Evolutionary conservation across 768 basidiomycete genomes (phyloP).

Genomic region (Kwoniella botswanensis): DNA sequence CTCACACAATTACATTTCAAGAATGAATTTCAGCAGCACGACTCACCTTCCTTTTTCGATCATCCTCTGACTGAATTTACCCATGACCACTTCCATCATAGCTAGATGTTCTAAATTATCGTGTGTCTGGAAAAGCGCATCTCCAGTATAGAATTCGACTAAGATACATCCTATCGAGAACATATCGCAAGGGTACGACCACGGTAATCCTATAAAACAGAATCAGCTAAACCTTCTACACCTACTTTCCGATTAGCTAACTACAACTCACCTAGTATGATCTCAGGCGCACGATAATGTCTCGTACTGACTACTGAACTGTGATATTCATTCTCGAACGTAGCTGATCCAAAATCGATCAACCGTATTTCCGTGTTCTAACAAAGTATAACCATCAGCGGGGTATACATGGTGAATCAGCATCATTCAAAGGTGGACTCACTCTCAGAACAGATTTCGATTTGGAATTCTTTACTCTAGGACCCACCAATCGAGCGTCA

Average conservation of each 20-base stretch:
- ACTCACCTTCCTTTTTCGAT: constrained; percentile 54
- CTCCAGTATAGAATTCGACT: constrained; percentile 96
- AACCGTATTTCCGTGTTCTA: constrained; percentile 87
- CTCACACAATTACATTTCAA: background rate
- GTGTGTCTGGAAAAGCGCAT: constrained; percentile 98
- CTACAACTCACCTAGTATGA: constrained; percentile 79
- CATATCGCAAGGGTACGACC: constrained; percentile 98
- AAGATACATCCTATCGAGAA: constrained; percentile 98
- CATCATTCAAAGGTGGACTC: background rate
- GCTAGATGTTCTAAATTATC: constrained; percentile 98
- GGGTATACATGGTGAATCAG: no score
- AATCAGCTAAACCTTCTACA: constrained; percentile 3
- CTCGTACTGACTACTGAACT: constrained; percentile 97
- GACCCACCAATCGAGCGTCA: constrained; percentile 61
- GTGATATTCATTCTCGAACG: constrained; percentile 97
- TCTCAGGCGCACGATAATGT: constrained; percentile 98
- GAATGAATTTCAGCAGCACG: background rate
- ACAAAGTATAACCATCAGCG: background rate
- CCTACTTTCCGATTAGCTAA: background rate
- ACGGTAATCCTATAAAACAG: constrained; percentile 76
- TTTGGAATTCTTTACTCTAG: constrained; percentile 63
- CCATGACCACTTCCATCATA: constrained; percentile 99
- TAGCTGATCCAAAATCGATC: constrained; percentile 98
- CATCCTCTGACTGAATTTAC: constrained; percentile 90
- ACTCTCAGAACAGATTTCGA: constrained; percentile 72